phyloP scores from a whole-genome alignment of 345 rosid genomes.

The Xanthoceras sorbifolium region DNA sequence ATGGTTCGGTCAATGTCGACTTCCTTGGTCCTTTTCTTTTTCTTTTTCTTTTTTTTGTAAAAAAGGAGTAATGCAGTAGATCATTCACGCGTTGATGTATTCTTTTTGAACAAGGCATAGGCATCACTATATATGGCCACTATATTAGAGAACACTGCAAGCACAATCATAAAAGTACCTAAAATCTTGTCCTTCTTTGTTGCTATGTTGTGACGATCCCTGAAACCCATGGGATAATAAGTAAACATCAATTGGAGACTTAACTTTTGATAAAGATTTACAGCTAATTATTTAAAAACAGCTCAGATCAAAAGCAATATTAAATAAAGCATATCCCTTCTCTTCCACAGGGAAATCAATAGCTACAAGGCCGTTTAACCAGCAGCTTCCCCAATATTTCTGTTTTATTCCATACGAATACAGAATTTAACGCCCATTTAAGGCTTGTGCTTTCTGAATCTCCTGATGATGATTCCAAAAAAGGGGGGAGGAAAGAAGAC shows the following conservation, averaged over 20 bases:
- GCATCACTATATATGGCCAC: constrained; percentile 87
- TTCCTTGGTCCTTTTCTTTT: not conserved
- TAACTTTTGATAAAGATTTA: not conserved
- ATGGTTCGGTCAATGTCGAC: constrained; percentile 12
- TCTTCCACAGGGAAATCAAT: not conserved
- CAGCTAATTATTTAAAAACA: not conserved
- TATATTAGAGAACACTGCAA: constrained; percentile 69
- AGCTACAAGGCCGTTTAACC: not conserved
- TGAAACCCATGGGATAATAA: constrained; percentile 30
- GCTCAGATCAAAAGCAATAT: not conserved
- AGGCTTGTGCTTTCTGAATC: not conserved
- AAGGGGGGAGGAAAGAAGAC: not conserved
- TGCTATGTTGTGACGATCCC: constrained; percentile 76
- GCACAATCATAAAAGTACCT: constrained; percentile 64
- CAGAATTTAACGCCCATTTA: not conserved
- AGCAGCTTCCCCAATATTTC: not conserved
- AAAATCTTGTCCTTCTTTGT: constrained; percentile 68
- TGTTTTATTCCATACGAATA: not conserved
- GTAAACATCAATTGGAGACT: not conserved
- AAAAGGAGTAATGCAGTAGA: not conserved
- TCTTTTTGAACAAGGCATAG: constrained; percentile 58
- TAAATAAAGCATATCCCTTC: not conserved
- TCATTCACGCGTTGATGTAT: constrained; percentile 32
- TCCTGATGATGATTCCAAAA: not conserved
- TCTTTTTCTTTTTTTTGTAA: too few relatives aligned